Percentiles rank a stretch among this genome's conserved stretches.
These are phyloP conservation scores for Pyrenopolyporus hunteri DNA, from an alignment of 495 filamentous ascomycete genomes.

Conservation along the genomic window DNA sequence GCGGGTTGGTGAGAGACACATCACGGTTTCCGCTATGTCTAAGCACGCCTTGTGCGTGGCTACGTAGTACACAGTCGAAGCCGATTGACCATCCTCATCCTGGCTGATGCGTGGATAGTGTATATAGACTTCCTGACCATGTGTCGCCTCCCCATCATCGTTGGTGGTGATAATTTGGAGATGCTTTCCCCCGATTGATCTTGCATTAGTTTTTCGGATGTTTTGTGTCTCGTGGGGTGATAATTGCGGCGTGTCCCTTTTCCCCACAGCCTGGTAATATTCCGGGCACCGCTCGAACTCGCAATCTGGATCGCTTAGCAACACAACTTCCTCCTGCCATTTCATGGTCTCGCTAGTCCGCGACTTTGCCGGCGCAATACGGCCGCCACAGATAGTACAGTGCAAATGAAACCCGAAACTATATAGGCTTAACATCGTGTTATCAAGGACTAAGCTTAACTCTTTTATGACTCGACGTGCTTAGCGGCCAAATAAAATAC, in stretches of 20 bases:
- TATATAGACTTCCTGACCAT: too few relatives aligned
- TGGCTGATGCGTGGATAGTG: too few relatives aligned
- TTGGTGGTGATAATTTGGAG: slow-evolving; percentile 2
- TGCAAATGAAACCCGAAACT: not conserved
- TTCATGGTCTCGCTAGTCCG: not conserved
- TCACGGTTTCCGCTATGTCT: slow-evolving; percentile 16
- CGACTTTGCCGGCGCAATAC: not conserved
- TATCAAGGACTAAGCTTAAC: not conserved
- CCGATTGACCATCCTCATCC: not conserved
- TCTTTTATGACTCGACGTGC: too few relatives aligned
- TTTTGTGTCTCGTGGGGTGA: not conserved
- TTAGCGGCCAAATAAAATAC: too few relatives aligned
- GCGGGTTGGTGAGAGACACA: slow-evolving; percentile 12
- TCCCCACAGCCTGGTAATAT: slow-evolving; percentile 8
- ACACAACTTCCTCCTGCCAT: slow-evolving; percentile 14
- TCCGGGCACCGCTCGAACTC: slow-evolving; percentile 14
- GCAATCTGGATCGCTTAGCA: slow-evolving; percentile 5
- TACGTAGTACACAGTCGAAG: slow-evolving; percentile 11
- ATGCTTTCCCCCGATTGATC: slow-evolving; percentile 1
- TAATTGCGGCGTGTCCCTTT: not conserved
- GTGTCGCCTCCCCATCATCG: not conserved
- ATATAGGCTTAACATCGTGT: not conserved
- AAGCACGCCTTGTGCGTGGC: slow-evolving; percentile 14
- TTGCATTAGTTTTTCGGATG: slow-evolving; percentile 20
- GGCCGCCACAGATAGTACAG: slow-evolving; percentile 23